A percentile compares a stretch with the other conserved stretches of the same genome.
phyloP scores from a whole-genome alignment of 805 yeast species.

The Lachancea fermentati region DNA sequence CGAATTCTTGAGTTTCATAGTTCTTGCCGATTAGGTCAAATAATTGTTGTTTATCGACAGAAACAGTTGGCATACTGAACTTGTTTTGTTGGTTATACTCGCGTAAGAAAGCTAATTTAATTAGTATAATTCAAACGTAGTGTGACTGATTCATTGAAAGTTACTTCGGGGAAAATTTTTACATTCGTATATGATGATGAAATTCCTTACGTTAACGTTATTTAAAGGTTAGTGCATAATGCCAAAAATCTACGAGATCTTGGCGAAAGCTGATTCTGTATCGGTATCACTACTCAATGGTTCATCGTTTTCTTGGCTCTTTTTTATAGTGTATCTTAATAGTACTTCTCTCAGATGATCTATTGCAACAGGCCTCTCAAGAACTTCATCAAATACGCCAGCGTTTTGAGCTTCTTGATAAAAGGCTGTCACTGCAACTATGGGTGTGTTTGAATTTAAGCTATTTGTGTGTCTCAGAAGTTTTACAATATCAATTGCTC shows the following conservation, averaged over 20 bases:
- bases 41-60: slow-evolving; percentile 91
- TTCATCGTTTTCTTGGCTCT: slow-evolving; percentile 30
- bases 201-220: not conserved
- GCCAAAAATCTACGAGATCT: not conserved
- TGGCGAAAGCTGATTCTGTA: slow-evolving; percentile 3
- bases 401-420: slow-evolving; percentile 57
- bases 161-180: slow-evolving; percentile 1
- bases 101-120: too few relatives aligned
- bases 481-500: slow-evolving; percentile 71
- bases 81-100: not conserved
- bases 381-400: slow-evolving; percentile 55
- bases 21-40: slow-evolving; percentile 68
- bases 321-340: slow-evolving; percentile 28
- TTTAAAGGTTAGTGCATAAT: not conserved
- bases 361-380: slow-evolving; percentile 60
- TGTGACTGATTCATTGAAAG: too few relatives aligned
- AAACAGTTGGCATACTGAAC: slow-evolving; percentile 81
- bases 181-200: not conserved
- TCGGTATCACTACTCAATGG: slow-evolving; percentile 31
- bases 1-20: slow-evolving; percentile 85
- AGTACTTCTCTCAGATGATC: slow-evolving; percentile 24
- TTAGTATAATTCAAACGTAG: too few relatives aligned
- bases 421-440: slow-evolving; percentile 68
- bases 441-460: slow-evolving; percentile 69
- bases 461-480: slow-evolving; percentile 71